Percentiles rank a stretch among this genome's conserved stretches.
These are phyloP conservation scores for Asclepias syriaca DNA, from an alignment of 257 asterid species.

Conservation along the genomic window DNA sequence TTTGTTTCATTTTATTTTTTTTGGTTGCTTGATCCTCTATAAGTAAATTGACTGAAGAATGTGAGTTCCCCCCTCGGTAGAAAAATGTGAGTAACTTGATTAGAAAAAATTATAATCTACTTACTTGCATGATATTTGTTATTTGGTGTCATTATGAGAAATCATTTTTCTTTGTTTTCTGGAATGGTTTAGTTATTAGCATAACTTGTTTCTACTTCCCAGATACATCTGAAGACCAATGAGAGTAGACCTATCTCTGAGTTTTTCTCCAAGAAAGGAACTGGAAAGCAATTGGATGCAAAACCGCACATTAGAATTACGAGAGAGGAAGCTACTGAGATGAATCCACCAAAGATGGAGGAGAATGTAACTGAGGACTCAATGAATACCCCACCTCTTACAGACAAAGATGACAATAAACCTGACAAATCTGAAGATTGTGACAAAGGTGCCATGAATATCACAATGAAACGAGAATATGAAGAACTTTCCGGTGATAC, in stretches of 20 bases:
- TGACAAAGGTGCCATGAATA: constrained; percentile 12
- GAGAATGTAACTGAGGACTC: constrained; percentile 29
- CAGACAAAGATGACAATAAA: constrained; percentile 17
- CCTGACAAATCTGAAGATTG: constrained; percentile 8
- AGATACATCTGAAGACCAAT: constrained; percentile 59
- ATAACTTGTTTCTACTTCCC: constrained; percentile 12
- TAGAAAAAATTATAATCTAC: neutral
- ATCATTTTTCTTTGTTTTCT: neutral
- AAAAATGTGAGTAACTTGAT: no score
- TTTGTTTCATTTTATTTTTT: no score
- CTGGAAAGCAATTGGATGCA: constrained; percentile 19
- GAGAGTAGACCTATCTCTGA: constrained; percentile 62
- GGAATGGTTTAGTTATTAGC: neutral
- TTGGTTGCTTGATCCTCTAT: no score
- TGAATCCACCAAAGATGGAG: constrained; percentile 25
- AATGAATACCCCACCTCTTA: constrained; percentile 7
- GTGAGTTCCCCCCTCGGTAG: no score
- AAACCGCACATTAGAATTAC: constrained; percentile 23
- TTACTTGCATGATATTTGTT: neutral
- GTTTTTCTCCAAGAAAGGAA: constrained; percentile 62
- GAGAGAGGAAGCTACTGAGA: constrained; percentile 31
- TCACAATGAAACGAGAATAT: constrained; percentile 31
- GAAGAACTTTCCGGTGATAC: constrained; percentile 26
- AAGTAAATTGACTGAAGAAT: no score
- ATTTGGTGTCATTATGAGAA: neutral